Evolutionary conservation across 352 stramenopile species (phyloP).

Genomic region (Halophytophthora batemanensis): DNA sequence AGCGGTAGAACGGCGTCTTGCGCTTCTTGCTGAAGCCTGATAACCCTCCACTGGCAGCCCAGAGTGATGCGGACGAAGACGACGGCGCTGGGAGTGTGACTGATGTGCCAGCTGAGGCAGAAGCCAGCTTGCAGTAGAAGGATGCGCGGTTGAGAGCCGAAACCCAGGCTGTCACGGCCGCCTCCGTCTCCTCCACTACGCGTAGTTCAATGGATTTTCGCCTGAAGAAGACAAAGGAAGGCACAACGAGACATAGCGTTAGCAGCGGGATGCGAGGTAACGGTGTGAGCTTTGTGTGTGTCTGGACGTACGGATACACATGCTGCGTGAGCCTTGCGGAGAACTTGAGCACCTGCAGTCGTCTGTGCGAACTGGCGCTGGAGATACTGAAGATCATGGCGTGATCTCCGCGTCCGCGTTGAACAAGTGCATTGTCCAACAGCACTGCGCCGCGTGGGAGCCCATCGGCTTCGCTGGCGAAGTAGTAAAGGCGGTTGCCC

Average conservation of each 20-base stretch:
- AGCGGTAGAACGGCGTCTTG: conserved; percentile 52
- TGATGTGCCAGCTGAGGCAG: conserved; percentile 16
- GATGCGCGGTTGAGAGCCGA: conserved; percentile 67
- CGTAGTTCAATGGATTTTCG: conserved; percentile 66
- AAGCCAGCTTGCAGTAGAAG: conserved; percentile 62
- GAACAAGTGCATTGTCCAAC: conserved; percentile 63
- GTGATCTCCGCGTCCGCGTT: conserved; percentile 57
- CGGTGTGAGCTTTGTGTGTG: background rate
- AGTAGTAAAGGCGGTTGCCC: conserved; percentile 79
- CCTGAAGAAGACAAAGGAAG: conserved; percentile 9
- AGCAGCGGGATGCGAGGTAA: background rate
- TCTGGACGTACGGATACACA: conserved; percentile 39
- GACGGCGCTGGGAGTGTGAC: conserved; percentile 32
- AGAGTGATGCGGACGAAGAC: conserved; percentile 20
- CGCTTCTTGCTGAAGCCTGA: conserved; percentile 29
- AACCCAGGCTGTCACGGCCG: conserved; percentile 48
- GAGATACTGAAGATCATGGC: conserved; percentile 71
- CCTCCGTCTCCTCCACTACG: conserved; percentile 56
- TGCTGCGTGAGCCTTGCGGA: conserved; percentile 66
- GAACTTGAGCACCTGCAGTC: conserved; percentile 72
- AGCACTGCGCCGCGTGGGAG: conserved; percentile 70
- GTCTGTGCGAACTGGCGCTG: conserved; percentile 49
- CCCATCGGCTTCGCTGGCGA: conserved; percentile 65
- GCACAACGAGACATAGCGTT: background rate
- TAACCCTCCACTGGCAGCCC: conserved; percentile 13